Base-by-base conservation (phyloP, 352 stramenopile species). In the Globisporangium abappressorium region DNA sequence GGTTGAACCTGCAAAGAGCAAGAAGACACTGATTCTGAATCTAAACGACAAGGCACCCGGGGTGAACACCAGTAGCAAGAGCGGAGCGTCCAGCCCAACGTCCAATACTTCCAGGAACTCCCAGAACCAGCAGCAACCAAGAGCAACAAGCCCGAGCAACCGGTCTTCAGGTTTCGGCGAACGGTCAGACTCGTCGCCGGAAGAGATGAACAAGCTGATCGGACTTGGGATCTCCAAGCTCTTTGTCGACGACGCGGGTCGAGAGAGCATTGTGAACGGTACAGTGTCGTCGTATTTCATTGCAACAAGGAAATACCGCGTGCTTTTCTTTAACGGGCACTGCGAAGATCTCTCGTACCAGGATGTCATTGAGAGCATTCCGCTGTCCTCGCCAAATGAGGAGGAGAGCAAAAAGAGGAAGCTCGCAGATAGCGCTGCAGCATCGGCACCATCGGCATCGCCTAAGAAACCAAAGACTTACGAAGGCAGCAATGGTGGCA, bases 301-400 rank as follows among this genome's bases (percentile, higher is more conserved):
- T n/a, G 85, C 85, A 3, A 93, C 81, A 20, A 83, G 84, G 34
- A 93, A 82, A 77, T 93, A 88, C 60, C 81, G 85, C 9, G 77
- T 93, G 11, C 75, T 93, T 49, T 90, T 86, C 47, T 71, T 69
- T 20, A 79, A 90, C 55, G 79, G 85, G 2, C 73, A 71, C 22
- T 87, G 75, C 22, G 76, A 73, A 26, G 85, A 93, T 66, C 74
- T 92, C 57, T 75, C 79, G 53, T 89, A 89, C 49, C 59, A 83
- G 20, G 65, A 93, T 65, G 80, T 91, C 34, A 70, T 86, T 5
- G 74, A 86, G n/a, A 90, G 75, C 64, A 81, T 89, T 46, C 79
- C 81, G 14, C 66, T 79, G 55, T 71, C 69, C 15, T 74, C 76
- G 8, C 69, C 67, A 4, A 74, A 68, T 33, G n/a, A 72, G 2